Conservation (phyloP, 2,329 filamentous ascomycete genomes). For the Aspergillus transmontanensis region DNA sequence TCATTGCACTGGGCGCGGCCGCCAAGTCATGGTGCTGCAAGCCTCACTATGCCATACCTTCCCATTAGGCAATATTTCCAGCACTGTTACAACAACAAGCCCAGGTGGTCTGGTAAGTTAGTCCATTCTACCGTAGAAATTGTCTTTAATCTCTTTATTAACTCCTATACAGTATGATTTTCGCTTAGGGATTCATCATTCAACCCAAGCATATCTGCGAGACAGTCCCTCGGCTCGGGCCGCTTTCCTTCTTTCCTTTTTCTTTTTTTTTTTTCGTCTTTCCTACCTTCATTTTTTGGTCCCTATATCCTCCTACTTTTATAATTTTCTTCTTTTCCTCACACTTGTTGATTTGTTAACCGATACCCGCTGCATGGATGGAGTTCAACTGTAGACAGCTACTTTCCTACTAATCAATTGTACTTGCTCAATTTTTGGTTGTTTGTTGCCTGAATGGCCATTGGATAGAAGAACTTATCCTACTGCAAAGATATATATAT, state of each 20-base stretch:
- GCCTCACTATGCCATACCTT: background rate
- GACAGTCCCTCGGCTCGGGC: constrained; percentile 29
- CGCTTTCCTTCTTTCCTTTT: constrained; percentile 10
- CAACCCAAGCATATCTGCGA: constrained; percentile 27
- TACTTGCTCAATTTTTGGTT: background rate
- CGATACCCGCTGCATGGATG: constrained; percentile 7
- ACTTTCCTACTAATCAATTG: background rate
- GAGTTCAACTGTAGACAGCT: background rate
- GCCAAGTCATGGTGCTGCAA: constrained; percentile 19
- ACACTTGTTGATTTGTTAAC: background rate
- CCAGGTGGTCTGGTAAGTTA: constrained; percentile 48
- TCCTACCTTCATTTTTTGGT: constrained; percentile 1
- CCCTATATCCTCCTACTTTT: background rate
- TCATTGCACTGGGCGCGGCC: constrained; percentile 21
- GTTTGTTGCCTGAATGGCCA: background rate
- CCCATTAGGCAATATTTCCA: background rate
- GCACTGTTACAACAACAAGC: constrained; percentile 17
- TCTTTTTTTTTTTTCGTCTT: background rate
- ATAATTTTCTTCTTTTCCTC: constrained; percentile 7
- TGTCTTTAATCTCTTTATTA: too few relatives aligned
- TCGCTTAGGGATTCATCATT: constrained; percentile 60
- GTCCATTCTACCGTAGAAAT: too few relatives aligned
- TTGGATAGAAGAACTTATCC: background rate
- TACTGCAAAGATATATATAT: background rate
- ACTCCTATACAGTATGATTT: constrained; percentile 59